Base-by-base conservation (phyloP, 192 early-diverging fungal genomes). In the Coemansia sp. region DNA sequence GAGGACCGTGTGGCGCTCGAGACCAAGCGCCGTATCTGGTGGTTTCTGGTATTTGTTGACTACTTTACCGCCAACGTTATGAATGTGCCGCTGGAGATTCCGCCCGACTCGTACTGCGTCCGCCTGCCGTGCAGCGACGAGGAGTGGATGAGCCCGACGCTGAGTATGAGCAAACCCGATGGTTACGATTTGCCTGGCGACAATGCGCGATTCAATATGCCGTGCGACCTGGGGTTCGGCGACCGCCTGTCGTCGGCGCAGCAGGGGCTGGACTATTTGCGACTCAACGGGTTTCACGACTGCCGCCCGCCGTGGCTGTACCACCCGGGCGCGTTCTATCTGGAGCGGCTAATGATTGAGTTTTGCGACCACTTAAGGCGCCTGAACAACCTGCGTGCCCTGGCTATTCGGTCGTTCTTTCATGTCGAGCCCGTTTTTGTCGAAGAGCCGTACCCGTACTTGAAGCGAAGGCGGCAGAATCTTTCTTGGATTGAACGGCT, bases 21-120 rank as follows among this genome's bases (percentile, higher is more conserved):
- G 56, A 72, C 70, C 1, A 69, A 67, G 63, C 70, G 76, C 0
- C 66, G 76, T 8, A 73, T 80, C 56, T 80, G 76, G 76, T 80
- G 76, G 76, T 80, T 73, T 58, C 56, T 80, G 24, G 76, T 80
- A 4, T 80, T 73, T 62, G 76, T 80, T 29, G 76, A 80, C 63
- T 80, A 80, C 53, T 72, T 80, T 19, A 80, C 76, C 2, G 76
- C 76, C 39, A 80, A 73, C 37, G 76, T 80, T n/a, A 80, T 80
- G 76, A 69, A 80, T 24, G 71, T 80, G 56, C 76, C 76, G 18
- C 43, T 80, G 36, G 76, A 80, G 63, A 73, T 80, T 19, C 66
- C 76, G 60, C 67, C 71, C 5, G 76, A 80, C 39, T 80, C 76
- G 14, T 80, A 74, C 46, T 80, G 76, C 60, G 76, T 80, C 63